Percentiles rank a stretch among this genome's conserved stretches.
phyloP scores from a whole-genome alignment of 345 rosid genomes.

The Murraya koenigii region DNA sequence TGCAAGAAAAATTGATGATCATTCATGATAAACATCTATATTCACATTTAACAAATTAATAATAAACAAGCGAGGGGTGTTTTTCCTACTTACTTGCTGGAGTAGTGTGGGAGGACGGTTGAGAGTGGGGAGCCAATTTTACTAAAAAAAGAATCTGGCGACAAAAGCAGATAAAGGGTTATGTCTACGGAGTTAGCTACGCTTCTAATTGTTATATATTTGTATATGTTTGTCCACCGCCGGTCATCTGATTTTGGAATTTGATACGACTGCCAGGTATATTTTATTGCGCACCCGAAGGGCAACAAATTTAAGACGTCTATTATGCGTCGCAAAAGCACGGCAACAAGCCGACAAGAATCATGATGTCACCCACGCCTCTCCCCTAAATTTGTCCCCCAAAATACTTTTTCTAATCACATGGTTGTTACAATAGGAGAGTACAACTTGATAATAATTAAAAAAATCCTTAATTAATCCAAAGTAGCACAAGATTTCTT shows the following conservation, averaged over 20 bases:
- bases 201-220: slow-evolving; percentile 2
- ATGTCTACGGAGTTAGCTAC: slow-evolving; percentile 12
- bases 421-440: neutral
- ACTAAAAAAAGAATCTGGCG: neutral
- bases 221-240: neutral
- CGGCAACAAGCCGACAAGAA: slow-evolving; percentile 19
- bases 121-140: neutral
- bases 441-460: neutral
- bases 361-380: slow-evolving; percentile 30
- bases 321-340: slow-evolving; percentile 9
- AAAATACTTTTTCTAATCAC: neutral
- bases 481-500: neutral
- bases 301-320: neutral
- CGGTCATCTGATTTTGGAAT: slow-evolving; percentile 1
- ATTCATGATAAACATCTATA: neutral
- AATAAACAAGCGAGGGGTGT: neutral
- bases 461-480: neutral
- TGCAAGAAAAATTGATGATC: neutral
- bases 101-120: neutral
- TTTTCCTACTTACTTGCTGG: neutral
- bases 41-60: neutral
- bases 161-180: slow-evolving; percentile 3
- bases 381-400: neutral
- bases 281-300: neutral
- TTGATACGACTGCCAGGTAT: slow-evolving; percentile 30